Evolutionary conservation across 371 early-diverging fungal genomes (phyloP).

Genomic region (Encephalitozoon hellem): DNA sequence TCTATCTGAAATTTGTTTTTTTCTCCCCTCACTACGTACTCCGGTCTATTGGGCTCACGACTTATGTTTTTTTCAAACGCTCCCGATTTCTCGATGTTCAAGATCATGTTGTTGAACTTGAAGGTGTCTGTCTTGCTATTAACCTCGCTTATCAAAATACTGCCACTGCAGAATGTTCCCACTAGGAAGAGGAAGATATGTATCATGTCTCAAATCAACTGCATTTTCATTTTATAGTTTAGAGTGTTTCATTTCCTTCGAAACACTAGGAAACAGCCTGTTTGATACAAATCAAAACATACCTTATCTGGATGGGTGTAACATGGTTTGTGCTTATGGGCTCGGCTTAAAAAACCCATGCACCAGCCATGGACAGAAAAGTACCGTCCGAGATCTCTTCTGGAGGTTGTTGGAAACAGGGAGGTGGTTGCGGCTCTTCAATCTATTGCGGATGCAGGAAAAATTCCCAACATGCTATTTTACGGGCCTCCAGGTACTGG

Average conservation of each 20-base stretch:
- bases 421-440: constrained; percentile 50
- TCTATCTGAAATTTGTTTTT: background rate
- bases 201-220: background rate
- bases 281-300: background rate
- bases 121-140: background rate
- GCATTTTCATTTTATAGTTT: background rate
- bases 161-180: background rate
- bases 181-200: background rate
- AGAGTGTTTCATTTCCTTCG: background rate
- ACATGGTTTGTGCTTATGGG: background rate
- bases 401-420: constrained; percentile 57
- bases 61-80: background rate
- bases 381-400: constrained; percentile 55
- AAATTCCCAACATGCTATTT: constrained; percentile 90
- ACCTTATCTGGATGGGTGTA: background rate
- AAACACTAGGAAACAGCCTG: background rate
- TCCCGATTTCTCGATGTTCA: background rate
- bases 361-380: constrained; percentile 49
- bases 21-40: background rate
- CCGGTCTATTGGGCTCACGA: background rate
- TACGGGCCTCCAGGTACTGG: constrained; percentile 94
- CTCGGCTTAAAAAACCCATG: background rate
- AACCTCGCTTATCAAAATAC: background rate
- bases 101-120: background rate
- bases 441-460: constrained; percentile 17